Conservation (phyloP, 2,329 filamentous ascomycete species). For the Sclerotiophoma versabilis region DNA sequence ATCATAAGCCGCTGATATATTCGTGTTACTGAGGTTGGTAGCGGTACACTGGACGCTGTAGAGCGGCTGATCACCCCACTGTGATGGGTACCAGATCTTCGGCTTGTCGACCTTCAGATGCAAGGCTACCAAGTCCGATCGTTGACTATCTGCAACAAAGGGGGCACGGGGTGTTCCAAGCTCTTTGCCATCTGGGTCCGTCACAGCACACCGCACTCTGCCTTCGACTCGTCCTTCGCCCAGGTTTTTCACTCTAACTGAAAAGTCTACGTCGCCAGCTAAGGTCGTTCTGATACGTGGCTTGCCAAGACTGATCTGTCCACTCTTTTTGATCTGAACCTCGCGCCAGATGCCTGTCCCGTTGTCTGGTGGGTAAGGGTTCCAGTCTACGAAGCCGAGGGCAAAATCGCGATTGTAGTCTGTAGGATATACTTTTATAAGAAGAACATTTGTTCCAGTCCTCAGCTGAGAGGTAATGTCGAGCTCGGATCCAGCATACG, state of each 20-base stretch:
- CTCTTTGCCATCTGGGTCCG: conserved; percentile 17
- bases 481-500: conserved; percentile 64
- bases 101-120: conserved; percentile 52
- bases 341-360: conserved; percentile 70
- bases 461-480: conserved; percentile 59
- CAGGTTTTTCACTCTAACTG: conserved; percentile 33
- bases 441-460: conserved; percentile 57
- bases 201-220: conserved; percentile 15
- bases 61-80: conserved; percentile 65
- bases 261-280: conserved; percentile 28
- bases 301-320: conserved; percentile 50
- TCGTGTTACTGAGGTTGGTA: conserved; percentile 21
- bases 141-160: conserved; percentile 18
- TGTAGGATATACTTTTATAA: conserved; percentile 64
- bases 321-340: conserved; percentile 63
- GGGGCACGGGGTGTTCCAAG: conserved; percentile 11
- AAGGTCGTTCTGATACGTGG: conserved; percentile 37
- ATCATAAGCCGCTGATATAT: conserved; percentile 42
- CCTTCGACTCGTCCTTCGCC: conserved; percentile 2
- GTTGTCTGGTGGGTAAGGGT: conserved; percentile 67
- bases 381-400: conserved; percentile 69
- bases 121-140: conserved; percentile 52
- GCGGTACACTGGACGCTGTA: conserved; percentile 51
- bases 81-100: conserved; percentile 67
- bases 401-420: conserved; percentile 67